Evolutionary conservation across 371 early-diverging fungal genomes (phyloP), one percentile per base, ranked within the genome.

Genomic region (Chytridium lagenaria): DNA sequence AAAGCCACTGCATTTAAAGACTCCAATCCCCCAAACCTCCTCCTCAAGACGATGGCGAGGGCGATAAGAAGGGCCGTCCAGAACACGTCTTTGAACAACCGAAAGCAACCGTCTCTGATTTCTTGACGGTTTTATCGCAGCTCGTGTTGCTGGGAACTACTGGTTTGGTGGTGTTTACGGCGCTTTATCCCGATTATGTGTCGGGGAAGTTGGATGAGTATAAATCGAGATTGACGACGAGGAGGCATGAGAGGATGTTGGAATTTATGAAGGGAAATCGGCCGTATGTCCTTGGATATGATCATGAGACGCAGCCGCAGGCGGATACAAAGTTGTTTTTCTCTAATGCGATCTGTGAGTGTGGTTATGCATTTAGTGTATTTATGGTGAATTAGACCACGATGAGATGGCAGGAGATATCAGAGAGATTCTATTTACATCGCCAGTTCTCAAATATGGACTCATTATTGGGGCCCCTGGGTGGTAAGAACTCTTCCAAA

Each of bases 391-490:
- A 40, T 2, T 57, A 50, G 65, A 69, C 44, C 74, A 74, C 63
- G 64, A 59, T n/a, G 74, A 68, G 22, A 52, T 69, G 26, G 70
- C 69, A 30, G 74, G 50, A 1, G 74, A 74, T 28, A 49, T 57
- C 12, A 19, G 59, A 5, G 22, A 39, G 26, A 55, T 69, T 30
- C 65, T 76, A 22, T 65, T 76, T 38, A 61, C 44, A 28, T 23
- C 72, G 0, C 76, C 75, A 1, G 67, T 76, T 44, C 40, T 68
- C 7, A 55, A 63, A 5, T 71, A 68, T 57, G 76, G 76, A 2
- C 68, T 76, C 23, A 19, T 76, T 12, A 72, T 68, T 16, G 76
- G 76, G 3, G 68, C 76, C 7, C 30, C 67, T 37, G 76, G 76
- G 28, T 50, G 69, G 69, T 68, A 52, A 16, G 40, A 22, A 1